Conservation (phyloP, 2,329 filamentous ascomycete species). For the Cytospora chrysosperma region DNA sequence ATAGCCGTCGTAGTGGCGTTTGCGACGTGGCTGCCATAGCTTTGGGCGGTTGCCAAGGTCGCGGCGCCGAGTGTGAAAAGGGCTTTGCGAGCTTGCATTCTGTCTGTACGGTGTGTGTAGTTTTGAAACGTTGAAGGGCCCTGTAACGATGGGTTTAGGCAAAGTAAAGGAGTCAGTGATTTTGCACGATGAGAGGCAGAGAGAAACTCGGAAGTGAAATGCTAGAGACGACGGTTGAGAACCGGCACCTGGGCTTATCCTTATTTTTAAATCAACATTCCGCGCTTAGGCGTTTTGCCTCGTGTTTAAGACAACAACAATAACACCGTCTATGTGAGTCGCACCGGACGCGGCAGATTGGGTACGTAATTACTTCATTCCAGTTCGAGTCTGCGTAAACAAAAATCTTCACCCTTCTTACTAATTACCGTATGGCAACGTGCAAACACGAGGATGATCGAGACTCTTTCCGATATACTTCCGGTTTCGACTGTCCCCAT, state of each 20-base stretch:
- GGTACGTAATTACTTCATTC: conserved; percentile 3
- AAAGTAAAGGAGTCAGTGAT: background rate
- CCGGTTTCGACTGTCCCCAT: background rate
- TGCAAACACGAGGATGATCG: background rate
- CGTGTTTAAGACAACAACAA: background rate
- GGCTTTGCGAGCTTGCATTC: background rate
- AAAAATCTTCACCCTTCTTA: background rate
- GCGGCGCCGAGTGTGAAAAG: background rate
- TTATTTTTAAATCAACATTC: background rate
- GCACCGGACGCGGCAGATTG: background rate
- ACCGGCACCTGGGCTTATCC: background rate
- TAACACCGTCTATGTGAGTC: background rate
- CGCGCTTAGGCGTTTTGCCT: background rate
- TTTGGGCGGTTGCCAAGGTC: background rate
- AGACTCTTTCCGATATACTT: background rate
- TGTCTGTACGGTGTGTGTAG: background rate
- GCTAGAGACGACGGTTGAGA: background rate
- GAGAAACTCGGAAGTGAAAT: background rate
- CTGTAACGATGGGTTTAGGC: too few relatives aligned
- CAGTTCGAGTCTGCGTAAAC: background rate
- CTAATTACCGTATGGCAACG: background rate
- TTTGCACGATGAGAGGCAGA: background rate
- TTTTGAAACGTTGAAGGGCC: background rate
- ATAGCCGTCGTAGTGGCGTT: background rate
- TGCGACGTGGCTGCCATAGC: background rate